Conservation (phyloP, 805 yeast species). For the Nakazawaea ernobii region DNA sequence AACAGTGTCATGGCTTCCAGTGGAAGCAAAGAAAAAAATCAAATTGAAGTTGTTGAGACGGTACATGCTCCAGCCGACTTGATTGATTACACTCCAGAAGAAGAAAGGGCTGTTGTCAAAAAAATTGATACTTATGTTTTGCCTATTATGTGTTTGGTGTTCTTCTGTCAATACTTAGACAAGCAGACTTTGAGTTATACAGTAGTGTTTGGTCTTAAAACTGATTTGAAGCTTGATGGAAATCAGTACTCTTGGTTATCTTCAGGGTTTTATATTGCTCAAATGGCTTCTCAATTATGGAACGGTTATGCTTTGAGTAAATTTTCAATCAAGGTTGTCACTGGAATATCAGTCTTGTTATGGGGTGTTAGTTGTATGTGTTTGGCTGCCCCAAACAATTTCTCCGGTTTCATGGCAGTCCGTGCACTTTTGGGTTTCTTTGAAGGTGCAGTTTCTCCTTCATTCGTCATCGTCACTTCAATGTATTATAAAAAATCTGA, state of each 20-base stretch:
- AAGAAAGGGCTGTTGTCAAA: constrained; percentile 21
- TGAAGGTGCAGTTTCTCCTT: constrained; percentile 39
- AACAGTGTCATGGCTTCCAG: background rate
- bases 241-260: constrained; percentile 17
- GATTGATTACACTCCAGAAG: constrained; percentile 22
- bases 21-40: background rate
- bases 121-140: constrained; percentile 49
- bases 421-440: constrained; percentile 49
- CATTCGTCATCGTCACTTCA: constrained; percentile 40
- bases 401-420: constrained; percentile 39
- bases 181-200: constrained; percentile 35
- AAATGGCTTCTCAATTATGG: constrained; percentile 31
- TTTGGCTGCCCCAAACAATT: constrained; percentile 38
- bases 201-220: constrained; percentile 19
- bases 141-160: constrained; percentile 44
- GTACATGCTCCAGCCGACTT: constrained; percentile 8
- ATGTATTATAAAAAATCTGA: constrained; percentile 41
- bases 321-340: constrained; percentile 31
- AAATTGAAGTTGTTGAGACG: background rate
- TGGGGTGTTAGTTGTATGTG: constrained; percentile 45
- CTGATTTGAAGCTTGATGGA: constrained; percentile 23
- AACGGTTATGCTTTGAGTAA: constrained; percentile 27
- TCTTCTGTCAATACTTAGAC: constrained; percentile 55
- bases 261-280: constrained; percentile 31
- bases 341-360: constrained; percentile 19